These are phyloP conservation scores for Zygoascus sp. DNA, from an alignment of 1,139 yeast species.

Conservation along the genomic window DNA sequence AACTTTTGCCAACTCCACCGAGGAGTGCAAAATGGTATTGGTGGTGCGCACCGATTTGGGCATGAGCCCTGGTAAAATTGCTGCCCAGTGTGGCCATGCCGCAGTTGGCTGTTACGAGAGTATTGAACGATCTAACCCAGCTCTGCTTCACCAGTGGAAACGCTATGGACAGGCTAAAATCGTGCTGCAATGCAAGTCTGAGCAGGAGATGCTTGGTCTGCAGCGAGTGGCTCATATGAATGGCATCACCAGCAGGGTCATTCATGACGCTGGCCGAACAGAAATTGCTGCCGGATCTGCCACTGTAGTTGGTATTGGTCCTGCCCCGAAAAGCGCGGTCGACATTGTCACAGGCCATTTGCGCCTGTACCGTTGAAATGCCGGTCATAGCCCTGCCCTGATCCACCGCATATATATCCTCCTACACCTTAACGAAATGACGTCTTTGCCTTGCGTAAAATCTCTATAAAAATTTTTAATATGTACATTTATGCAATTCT, in stretches of 20 bases:
- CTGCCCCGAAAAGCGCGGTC: slow-evolving; percentile 82
- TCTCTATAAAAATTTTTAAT: no score
- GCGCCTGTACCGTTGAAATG: slow-evolving; percentile 48
- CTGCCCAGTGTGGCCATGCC: slow-evolving; percentile 99
- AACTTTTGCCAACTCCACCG: slow-evolving; percentile 47
- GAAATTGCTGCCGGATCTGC: slow-evolving; percentile 94
- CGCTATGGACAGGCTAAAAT: slow-evolving; percentile 90
- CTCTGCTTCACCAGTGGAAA: slow-evolving; percentile 66
- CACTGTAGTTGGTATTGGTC: slow-evolving; percentile 92
- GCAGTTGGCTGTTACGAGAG: slow-evolving; percentile 82
- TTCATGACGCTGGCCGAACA: slow-evolving; percentile 96
- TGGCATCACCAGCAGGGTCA: slow-evolving; percentile 72
- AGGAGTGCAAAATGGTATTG: slow-evolving; percentile 80
- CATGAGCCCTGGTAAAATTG: slow-evolving; percentile 94
- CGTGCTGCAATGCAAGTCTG: slow-evolving; percentile 66
- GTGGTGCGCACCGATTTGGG: slow-evolving; percentile 83
- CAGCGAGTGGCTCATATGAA: slow-evolving; percentile 77
- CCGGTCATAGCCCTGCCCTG: no score
- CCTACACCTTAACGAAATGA: no score
- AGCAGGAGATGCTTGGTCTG: slow-evolving; percentile 71
- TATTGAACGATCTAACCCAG: slow-evolving; percentile 45
- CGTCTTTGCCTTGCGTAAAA: no score
- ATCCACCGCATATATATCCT: no score
- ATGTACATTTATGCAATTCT: background rate
- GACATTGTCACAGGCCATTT: slow-evolving; percentile 79